These are phyloP conservation scores for Hyparrhenia diplandra DNA, from an alignment of 176 grass and related monocot genomes.

Conservation along the genomic window DNA sequence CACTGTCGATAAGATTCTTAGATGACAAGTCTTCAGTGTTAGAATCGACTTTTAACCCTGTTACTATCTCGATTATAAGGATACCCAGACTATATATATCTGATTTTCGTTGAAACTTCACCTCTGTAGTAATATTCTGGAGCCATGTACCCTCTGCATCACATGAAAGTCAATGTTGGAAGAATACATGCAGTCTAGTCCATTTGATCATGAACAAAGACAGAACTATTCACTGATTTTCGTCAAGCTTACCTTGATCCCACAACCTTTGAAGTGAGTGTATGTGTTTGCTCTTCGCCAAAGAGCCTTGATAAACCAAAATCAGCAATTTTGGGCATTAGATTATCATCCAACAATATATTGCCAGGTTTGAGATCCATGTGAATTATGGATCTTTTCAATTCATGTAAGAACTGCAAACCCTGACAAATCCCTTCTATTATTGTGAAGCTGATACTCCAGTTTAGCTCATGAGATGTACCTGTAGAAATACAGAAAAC, in stretches of 20 bases:
- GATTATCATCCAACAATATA: too few relatives aligned
- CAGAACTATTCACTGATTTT: background rate
- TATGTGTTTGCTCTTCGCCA: constrained; percentile 19
- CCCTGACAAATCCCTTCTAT: background rate
- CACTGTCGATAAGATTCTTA: too few relatives aligned
- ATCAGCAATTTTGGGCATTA: too few relatives aligned
- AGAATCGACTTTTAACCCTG: too few relatives aligned
- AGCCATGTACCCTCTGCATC: constrained; percentile 1
- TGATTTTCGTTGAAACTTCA: background rate
- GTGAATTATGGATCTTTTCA: background rate
- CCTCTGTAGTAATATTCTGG: constrained; percentile 6
- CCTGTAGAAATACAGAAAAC: too few relatives aligned
- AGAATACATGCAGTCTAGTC: background rate
- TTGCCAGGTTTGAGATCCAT: background rate
- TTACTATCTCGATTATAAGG: background rate
- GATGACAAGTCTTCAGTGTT: too few relatives aligned
- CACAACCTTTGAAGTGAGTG: constrained; percentile 19
- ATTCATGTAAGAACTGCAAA: background rate
- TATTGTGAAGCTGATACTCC: background rate
- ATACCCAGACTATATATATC: background rate
- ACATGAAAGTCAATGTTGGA: background rate
- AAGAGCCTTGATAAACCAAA: background rate
- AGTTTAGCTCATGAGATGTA: background rate
- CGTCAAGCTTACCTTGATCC: constrained; percentile 15
- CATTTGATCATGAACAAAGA: background rate